Conservation (phyloP, 352 stramenopile genomes). For the Globisporangium parvum region DNA sequence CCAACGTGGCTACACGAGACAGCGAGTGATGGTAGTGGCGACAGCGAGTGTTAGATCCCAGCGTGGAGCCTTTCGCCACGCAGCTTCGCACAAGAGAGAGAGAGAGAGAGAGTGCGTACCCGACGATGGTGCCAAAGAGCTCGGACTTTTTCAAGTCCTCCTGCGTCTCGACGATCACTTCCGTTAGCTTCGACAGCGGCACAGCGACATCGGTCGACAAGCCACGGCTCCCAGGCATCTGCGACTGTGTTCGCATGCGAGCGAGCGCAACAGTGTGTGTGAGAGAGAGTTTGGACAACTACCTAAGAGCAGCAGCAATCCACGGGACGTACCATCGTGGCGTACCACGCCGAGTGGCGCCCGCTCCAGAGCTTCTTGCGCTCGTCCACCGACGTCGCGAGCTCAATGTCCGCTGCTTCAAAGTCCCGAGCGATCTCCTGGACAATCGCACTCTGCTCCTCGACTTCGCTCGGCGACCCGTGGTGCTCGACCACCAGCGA, state of each 20-base stretch:
- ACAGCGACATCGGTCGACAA: slow-evolving; percentile 96
- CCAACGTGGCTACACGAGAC: slow-evolving; percentile 63
- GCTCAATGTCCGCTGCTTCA: slow-evolving; percentile 73
- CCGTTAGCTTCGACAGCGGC: slow-evolving; percentile 90
- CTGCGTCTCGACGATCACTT: slow-evolving; percentile 92
- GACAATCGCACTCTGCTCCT: slow-evolving; percentile 85
- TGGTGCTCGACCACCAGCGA: slow-evolving; percentile 95
- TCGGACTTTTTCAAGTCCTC: slow-evolving; percentile 82
- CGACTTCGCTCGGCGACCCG: slow-evolving; percentile 68
- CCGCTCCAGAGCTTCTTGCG: slow-evolving; percentile 82
- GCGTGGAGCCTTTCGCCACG: too few species aligned
- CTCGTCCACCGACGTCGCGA: slow-evolving; percentile 62
- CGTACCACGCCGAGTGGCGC: slow-evolving; percentile 83
- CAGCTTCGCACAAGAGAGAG: not conserved
- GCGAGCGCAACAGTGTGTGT: not conserved
- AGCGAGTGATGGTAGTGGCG: not conserved
- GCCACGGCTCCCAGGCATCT: slow-evolving; percentile 76
- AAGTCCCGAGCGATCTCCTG: slow-evolving; percentile 86
- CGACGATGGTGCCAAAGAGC: slow-evolving; percentile 91
- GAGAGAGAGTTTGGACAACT: too few species aligned
- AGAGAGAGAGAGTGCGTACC: slow-evolving; percentile 22
- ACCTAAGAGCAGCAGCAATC: too few species aligned
- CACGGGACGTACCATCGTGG: slow-evolving; percentile 72
- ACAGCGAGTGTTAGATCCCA: too few species aligned
- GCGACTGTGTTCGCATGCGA: slow-evolving; percentile 24